Evolutionary conservation across 768 basidiomycete genomes (phyloP).

Genomic region (Panaeolus papilionaceus): DNA sequence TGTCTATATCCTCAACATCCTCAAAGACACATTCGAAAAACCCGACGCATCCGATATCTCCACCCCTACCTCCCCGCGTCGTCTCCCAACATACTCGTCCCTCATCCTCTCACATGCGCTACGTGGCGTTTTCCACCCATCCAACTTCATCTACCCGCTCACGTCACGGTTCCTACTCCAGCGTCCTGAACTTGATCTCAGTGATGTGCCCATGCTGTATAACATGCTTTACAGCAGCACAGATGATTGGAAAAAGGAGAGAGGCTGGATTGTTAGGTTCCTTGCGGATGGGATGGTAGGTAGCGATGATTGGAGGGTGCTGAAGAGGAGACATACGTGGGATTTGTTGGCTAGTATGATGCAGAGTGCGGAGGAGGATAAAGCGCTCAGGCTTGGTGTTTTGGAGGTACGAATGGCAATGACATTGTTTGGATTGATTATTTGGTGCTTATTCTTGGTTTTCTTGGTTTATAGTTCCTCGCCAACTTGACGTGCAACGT

Average conservation of each 20-base stretch:
- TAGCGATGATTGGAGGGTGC: slow-evolving; percentile 79
- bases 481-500: slow-evolving; percentile 74
- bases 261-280: slow-evolving; percentile 89
- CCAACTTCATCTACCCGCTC: slow-evolving; percentile 86
- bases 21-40: slow-evolving; percentile 63
- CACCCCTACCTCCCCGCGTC: slow-evolving; percentile 43
- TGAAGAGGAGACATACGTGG: slow-evolving; percentile 87
- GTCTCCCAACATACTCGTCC: slow-evolving; percentile 80
- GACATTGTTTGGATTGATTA: neutral
- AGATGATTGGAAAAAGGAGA: slow-evolving; percentile 85
- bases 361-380: slow-evolving; percentile 66
- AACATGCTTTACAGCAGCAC: slow-evolving; percentile 82
- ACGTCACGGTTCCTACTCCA: slow-evolving; percentile 91
- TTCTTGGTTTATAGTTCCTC: slow-evolving; percentile 56
- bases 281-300: slow-evolving; percentile 81
- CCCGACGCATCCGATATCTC: slow-evolving; percentile 31
- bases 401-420: slow-evolving; percentile 60
- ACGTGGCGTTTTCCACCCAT: slow-evolving; percentile 84
- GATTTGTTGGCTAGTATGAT: slow-evolving; percentile 85
- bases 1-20: slow-evolving; percentile 66
- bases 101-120: slow-evolving; percentile 86
- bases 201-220: slow-evolving; percentile 92
- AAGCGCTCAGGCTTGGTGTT: slow-evolving; percentile 57
- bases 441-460: slow-evolving; percentile 3
- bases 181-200: slow-evolving; percentile 78